Conservation (phyloP, 1,284 basidiomycete genomes). For the Schizophyllum amplum region DNA sequence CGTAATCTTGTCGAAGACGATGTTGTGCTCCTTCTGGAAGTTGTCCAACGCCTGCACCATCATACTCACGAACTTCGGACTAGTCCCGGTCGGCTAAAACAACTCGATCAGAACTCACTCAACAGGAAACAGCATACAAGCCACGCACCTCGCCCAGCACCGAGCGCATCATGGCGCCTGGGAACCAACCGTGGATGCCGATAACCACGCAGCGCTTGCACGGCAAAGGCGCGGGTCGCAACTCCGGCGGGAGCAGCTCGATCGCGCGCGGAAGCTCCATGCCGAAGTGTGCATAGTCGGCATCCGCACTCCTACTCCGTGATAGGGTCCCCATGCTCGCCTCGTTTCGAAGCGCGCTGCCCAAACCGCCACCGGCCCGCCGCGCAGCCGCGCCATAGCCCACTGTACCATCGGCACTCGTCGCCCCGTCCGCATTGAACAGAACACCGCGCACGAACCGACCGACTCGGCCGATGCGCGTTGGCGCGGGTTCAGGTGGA, state of each 20-base stretch:
- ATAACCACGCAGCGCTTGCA: slow-evolving; percentile 80
- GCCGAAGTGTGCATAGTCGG: slow-evolving; percentile 32
- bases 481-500: slow-evolving; percentile 31
- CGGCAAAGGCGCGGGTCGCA: slow-evolving; percentile 41
- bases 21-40: slow-evolving; percentile 51
- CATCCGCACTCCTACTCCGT: slow-evolving; percentile 26
- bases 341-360: slow-evolving; percentile 31
- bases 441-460: slow-evolving; percentile 53
- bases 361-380: slow-evolving; percentile 12
- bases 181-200: slow-evolving; percentile 80
- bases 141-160: slow-evolving; percentile 62
- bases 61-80: slow-evolving; percentile 82
- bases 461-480: slow-evolving; percentile 37
- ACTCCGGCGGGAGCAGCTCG: slow-evolving; percentile 33
- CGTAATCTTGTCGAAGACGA: slow-evolving; percentile 71
- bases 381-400: slow-evolving; percentile 8
- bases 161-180: slow-evolving; percentile 63
- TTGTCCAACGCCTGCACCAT: slow-evolving; percentile 72
- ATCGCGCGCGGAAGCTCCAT: slow-evolving; percentile 57
- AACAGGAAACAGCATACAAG: slow-evolving; percentile 1
- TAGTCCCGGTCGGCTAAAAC: slow-evolving; percentile 86
- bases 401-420: not conserved
- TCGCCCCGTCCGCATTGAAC: slow-evolving; percentile 34
- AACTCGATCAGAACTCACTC: not conserved
- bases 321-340: slow-evolving; percentile 25